Conservation (phyloP, 2,329 filamentous ascomycete species). For the Botryotinia convoluta region DNA sequence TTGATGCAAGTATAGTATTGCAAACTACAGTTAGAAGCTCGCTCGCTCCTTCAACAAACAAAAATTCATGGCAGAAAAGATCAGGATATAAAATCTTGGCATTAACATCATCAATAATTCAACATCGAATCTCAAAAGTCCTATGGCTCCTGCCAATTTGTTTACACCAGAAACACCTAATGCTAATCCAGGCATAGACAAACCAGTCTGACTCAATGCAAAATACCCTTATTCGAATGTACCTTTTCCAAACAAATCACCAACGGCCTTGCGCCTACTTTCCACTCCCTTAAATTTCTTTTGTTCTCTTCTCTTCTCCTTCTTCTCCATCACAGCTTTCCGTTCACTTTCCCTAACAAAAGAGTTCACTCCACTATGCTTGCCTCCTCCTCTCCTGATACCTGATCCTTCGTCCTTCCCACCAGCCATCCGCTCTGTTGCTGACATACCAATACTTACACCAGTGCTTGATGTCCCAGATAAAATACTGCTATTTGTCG, state of each 20-base stretch:
- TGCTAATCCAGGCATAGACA: slow-evolving; percentile 7
- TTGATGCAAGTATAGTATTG: not conserved
- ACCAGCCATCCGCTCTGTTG: slow-evolving; percentile 37
- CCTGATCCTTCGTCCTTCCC: slow-evolving; percentile 47
- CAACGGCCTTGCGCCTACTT: slow-evolving; percentile 54
- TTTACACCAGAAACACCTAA: slow-evolving; percentile 11
- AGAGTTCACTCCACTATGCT: slow-evolving; percentile 59
- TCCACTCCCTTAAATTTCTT: slow-evolving; percentile 57
- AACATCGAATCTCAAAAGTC: not conserved
- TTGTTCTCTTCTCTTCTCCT: slow-evolving; percentile 56
- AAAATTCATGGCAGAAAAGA: not conserved
- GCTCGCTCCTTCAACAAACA: not conserved
- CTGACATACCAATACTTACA: slow-evolving; percentile 28
- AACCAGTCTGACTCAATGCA: slow-evolving; percentile 5
- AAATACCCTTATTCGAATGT: slow-evolving; percentile 44
- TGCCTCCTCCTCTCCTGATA: slow-evolving; percentile 59
- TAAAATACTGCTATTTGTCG: slow-evolving; percentile 55
- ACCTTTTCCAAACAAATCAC: slow-evolving; percentile 57
- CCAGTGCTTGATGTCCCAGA: slow-evolving; percentile 38
- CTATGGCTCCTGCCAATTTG: not conserved
- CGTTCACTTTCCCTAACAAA: slow-evolving; percentile 60
- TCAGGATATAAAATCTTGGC: slow-evolving; percentile 10
- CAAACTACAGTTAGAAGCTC: not conserved
- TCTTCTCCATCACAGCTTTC: slow-evolving; percentile 53
- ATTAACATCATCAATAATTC: slow-evolving; percentile 6